Percentiles rank a stretch among this genome's conserved stretches.
phyloP scores from a whole-genome alignment of 2,329 filamentous ascomycete species.

The Trichoderma afroharzianum region DNA sequence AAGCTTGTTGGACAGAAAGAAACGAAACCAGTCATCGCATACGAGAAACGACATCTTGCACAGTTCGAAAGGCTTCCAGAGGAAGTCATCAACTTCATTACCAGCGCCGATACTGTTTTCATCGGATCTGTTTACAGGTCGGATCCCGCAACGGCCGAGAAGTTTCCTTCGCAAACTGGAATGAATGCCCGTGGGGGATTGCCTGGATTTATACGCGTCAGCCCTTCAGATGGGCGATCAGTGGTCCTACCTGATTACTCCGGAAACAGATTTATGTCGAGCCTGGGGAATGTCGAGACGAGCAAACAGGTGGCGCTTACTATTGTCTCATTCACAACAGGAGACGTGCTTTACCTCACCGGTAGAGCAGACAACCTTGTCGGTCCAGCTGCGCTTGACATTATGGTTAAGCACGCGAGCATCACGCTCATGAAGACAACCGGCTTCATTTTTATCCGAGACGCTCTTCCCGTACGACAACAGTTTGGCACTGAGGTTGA shows the following conservation, averaged over 20 bases:
- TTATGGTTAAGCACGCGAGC: conserved; percentile 14
- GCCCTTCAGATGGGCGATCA: conserved; percentile 6
- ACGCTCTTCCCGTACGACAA: conserved; percentile 14
- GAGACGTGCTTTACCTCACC: conserved; percentile 8
- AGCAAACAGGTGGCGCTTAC: conserved; percentile 4
- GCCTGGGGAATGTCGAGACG: conserved; percentile 10
- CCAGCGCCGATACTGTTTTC: conserved; percentile 11
- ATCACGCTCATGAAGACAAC: conserved; percentile 13
- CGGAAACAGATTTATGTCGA: conserved; percentile 15
- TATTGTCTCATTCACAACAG: conserved; percentile 12
- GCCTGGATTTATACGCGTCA: conserved; percentile 12
- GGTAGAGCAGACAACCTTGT: conserved; percentile 2
- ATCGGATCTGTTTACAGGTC: conserved; percentile 8
- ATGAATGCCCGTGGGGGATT: conserved; percentile 12
- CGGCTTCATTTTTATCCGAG: conserved; percentile 2
- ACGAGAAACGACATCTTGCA: not conserved
- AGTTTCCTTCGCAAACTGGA: conserved; percentile 4
- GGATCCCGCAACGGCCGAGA: not conserved
- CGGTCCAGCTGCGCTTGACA: not conserved
- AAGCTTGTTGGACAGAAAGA: not conserved
- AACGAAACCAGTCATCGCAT: conserved; percentile 1
- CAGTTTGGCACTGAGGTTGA: conserved; percentile 8
- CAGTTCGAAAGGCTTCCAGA: conserved; percentile 7
- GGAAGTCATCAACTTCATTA: conserved; percentile 11
- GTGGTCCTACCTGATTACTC: conserved; percentile 13